These are phyloP conservation scores for Pharus latifolius DNA, from an alignment of 176 grass and related monocot species.

Conservation along the genomic window DNA sequence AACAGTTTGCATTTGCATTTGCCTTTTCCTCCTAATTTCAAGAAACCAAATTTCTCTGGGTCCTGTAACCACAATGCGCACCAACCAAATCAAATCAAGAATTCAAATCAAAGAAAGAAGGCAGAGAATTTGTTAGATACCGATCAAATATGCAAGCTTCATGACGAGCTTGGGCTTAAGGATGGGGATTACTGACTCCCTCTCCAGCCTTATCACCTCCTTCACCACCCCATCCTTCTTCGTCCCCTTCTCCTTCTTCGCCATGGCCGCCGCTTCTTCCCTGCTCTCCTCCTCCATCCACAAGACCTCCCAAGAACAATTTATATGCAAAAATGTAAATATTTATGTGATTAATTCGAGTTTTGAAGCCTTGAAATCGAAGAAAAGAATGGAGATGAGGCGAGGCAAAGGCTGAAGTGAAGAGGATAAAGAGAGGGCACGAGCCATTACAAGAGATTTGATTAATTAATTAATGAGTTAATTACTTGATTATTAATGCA, in stretches of 20 bases:
- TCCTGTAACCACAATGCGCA: too few relatives aligned
- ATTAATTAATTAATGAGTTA: too few relatives aligned
- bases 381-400: constrained; percentile 29
- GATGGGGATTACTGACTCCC: constrained; percentile 79
- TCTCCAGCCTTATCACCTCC: constrained; percentile 78
- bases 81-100: neutral
- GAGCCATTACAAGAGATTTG: too few relatives aligned
- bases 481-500: too few relatives aligned
- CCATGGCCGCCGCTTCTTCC: constrained; percentile 32
- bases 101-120: neutral
- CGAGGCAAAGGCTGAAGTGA: constrained; percentile 13
- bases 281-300: neutral
- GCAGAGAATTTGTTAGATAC: neutral
- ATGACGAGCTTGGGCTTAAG: constrained; percentile 73
- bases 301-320: too few relatives aligned
- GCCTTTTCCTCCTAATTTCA: neutral
- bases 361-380: constrained; percentile 11
- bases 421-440: neutral
- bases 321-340: too few relatives aligned
- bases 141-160: constrained; percentile 59
- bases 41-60: neutral
- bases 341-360: too few relatives aligned
- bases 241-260: constrained; percentile 5
- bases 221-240: constrained; percentile 36
- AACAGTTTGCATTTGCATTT: too few relatives aligned